Conservation (phyloP, 192 early-diverging fungal species). For the Kickxella alabastrina region DNA sequence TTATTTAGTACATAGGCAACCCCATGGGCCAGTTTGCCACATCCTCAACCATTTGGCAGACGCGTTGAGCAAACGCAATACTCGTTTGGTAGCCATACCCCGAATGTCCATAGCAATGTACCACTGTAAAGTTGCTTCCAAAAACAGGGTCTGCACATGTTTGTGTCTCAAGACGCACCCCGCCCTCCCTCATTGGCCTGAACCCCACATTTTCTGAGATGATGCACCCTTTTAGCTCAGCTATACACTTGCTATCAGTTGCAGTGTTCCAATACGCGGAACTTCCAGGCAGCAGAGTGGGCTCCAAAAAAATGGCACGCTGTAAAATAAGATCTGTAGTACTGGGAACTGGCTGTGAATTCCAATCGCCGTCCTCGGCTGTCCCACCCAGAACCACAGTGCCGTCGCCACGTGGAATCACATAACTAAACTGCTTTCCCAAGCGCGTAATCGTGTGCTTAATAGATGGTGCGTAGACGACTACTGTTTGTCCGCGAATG, state of each 20-base stretch:
- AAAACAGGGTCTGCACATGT: constrained; percentile 5
- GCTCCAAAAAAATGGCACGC: constrained; percentile 34
- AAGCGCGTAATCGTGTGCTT: constrained; percentile 57
- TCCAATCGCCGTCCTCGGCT: constrained; percentile 21
- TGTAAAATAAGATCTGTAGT: constrained; percentile 42
- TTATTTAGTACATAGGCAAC: no score
- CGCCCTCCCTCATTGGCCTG: constrained; percentile 57
- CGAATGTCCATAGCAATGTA: constrained; percentile 67
- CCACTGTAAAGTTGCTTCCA: constrained; percentile 38
- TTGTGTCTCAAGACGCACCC: constrained; percentile 53
- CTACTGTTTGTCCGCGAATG: constrained; percentile 74
- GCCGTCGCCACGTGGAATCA: constrained; percentile 44
- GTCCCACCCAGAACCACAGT: constrained; percentile 46
- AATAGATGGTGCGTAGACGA: constrained; percentile 69
- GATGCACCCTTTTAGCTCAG: constrained; percentile 10
- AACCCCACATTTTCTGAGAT: constrained; percentile 51
- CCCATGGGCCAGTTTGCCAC: no score
- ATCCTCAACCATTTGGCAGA: no score
- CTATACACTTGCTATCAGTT: constrained; percentile 37
- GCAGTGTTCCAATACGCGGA: not conserved
- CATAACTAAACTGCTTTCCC: constrained; percentile 31
- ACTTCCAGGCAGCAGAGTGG: constrained; percentile 41
- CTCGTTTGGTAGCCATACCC: constrained; percentile 56
- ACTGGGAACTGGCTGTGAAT: constrained; percentile 25
- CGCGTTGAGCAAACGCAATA: constrained; percentile 23